These are phyloP conservation scores for Phytophthora foliorum DNA, from an alignment of 352 stramenopile species.

Conservation along the genomic window DNA sequence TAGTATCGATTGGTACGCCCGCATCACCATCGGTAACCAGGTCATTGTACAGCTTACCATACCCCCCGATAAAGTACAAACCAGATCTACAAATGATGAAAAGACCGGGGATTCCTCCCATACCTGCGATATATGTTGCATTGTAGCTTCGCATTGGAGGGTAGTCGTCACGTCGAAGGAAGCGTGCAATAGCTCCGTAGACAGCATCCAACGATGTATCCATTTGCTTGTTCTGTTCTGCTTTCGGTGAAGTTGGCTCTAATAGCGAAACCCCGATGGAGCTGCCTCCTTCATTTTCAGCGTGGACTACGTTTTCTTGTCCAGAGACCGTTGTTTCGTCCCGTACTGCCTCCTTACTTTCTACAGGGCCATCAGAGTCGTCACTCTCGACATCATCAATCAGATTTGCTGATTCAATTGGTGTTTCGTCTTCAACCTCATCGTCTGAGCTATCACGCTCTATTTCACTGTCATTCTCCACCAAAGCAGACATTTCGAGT, in stretches of 20 bases:
- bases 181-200: slow-evolving; percentile 68
- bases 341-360: not conserved
- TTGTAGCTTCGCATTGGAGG: slow-evolving; percentile 70
- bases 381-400: slow-evolving; percentile 36
- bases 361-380: slow-evolving; percentile 45
- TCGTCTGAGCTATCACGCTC: slow-evolving; percentile 25
- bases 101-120: slow-evolving; percentile 66
- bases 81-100: slow-evolving; percentile 61
- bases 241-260: slow-evolving; percentile 30
- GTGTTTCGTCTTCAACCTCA: slow-evolving; percentile 37
- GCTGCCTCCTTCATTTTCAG: slow-evolving; percentile 9
- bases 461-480: not conserved
- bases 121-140: slow-evolving; percentile 63
- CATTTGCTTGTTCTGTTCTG: slow-evolving; percentile 35
- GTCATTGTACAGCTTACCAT: slow-evolving; percentile 57
- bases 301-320: not conserved
- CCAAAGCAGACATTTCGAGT: not conserved
- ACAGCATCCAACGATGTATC: slow-evolving; percentile 64
- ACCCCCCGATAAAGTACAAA: slow-evolving; percentile 80
- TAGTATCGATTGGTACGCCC: not conserved
- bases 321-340: not conserved
- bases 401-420: not conserved
- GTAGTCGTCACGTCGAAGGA: slow-evolving; percentile 73
- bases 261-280: not conserved
- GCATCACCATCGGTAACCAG: slow-evolving; percentile 5